Evolutionary conservation across 164 flowering plant species (phyloP).

Genomic region (Liquidambar formosana): DNA sequence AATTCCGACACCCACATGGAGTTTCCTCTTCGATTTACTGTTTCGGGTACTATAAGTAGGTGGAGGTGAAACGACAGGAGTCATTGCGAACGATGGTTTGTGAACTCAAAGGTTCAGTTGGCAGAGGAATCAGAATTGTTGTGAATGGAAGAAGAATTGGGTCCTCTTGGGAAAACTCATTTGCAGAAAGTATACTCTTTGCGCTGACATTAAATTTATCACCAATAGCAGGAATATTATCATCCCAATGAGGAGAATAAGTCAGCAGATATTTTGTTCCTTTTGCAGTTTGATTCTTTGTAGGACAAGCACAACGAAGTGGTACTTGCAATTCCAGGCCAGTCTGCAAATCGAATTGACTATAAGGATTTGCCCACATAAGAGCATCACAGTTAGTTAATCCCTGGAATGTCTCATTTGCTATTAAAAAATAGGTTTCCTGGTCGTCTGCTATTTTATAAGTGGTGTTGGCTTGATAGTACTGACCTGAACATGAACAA

Average conservation of each 20-base stretch:
- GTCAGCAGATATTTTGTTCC: slow-evolving; percentile 51
- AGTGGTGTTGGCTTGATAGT: slow-evolving; percentile 47
- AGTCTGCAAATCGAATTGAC: slow-evolving; percentile 12
- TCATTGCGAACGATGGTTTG: slow-evolving; percentile 28
- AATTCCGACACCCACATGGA: slow-evolving; percentile 22
- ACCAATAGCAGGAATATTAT: slow-evolving; percentile 22
- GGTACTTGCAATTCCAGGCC: slow-evolving; percentile 42
- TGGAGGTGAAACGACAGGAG: slow-evolving; percentile 3
- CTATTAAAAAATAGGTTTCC: slow-evolving; percentile 35
- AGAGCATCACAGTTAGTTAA: slow-evolving; percentile 46
- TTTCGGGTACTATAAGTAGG: not conserved
- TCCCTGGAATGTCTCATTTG: slow-evolving; percentile 45
- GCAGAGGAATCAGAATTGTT: slow-evolving; percentile 37
- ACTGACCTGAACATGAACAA: slow-evolving; percentile 50
- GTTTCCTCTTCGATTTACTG: slow-evolving; percentile 14
- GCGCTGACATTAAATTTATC: slow-evolving; percentile 31
- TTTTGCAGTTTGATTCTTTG: slow-evolving; percentile 37
- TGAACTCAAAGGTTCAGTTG: slow-evolving; percentile 38
- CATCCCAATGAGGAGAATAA: slow-evolving; percentile 32
- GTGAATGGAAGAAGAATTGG: slow-evolving; percentile 27
- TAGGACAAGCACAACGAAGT: slow-evolving; percentile 74
- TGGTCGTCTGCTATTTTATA: slow-evolving; percentile 9
- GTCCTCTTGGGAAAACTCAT: slow-evolving; percentile 25
- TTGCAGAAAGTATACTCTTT: slow-evolving; percentile 27
- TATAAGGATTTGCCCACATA: slow-evolving; percentile 20